Evolutionary conservation across 805 yeast genomes (phyloP).

Genomic region (Zygotorulaspora florentina): DNA sequence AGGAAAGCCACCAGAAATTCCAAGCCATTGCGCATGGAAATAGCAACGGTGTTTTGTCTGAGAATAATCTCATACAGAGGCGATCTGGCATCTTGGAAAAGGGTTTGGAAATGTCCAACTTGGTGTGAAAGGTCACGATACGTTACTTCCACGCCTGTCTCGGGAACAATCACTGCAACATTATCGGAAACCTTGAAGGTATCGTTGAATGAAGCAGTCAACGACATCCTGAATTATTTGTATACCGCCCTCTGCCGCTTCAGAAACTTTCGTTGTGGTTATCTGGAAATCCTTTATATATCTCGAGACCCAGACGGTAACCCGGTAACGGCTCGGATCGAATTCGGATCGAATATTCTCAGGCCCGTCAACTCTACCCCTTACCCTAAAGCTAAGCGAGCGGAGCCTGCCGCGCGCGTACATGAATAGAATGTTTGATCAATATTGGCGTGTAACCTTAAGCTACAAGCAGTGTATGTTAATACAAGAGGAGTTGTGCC

Average conservation of each 20-base stretch:
- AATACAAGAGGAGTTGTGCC: no score
- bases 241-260: no score
- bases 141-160: constrained; percentile 40
- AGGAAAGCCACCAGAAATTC: constrained; percentile 56
- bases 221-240: constrained; percentile 5
- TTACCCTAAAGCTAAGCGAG: no score
- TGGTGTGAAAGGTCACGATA: constrained; percentile 43
- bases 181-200: constrained; percentile 37
- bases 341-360: background rate
- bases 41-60: constrained; percentile 49
- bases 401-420: no score
- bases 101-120: constrained; percentile 47
- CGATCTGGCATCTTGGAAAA: constrained; percentile 41
- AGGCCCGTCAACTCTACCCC: no score
- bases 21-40: constrained; percentile 56
- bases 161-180: constrained; percentile 46
- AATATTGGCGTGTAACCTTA: no score
- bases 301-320: background rate
- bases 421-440: no score
- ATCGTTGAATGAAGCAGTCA: constrained; percentile 38
- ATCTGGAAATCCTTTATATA: background rate
- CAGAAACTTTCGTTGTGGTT: background rate
- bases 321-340: constrained; percentile 1
- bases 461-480: no score
- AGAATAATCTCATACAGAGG: constrained; percentile 37